Conservation (phyloP, 1,139 yeast genomes). For the Magnusiomyces suaveolens region DNA sequence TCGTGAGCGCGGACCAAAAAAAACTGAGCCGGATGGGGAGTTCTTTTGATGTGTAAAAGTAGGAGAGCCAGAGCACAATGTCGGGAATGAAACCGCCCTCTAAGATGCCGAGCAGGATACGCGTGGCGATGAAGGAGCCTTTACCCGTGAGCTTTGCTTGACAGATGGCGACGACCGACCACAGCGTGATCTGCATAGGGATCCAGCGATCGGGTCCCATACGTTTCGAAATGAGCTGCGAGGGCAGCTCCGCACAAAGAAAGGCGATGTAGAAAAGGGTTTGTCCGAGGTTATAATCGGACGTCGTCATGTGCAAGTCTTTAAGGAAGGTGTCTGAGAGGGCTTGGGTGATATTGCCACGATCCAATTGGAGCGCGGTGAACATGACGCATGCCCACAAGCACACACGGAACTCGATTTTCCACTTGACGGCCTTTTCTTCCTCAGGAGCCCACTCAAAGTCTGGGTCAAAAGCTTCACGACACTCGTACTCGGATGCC, state of each 20-base stretch:
- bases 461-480: constrained; percentile 67
- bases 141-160: constrained; percentile 35
- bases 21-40: constrained; percentile 40
- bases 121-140: constrained; percentile 34
- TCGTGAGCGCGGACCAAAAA: constrained; percentile 32
- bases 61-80: constrained; percentile 41
- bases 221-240: constrained; percentile 42
- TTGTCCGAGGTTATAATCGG: constrained; percentile 42
- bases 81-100: constrained; percentile 51
- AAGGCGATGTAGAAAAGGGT: constrained; percentile 39
- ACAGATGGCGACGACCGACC: constrained; percentile 42
- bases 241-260: constrained; percentile 42
- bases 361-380: constrained; percentile 42
- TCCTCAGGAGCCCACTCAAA: constrained; percentile 69
- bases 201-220: constrained; percentile 47
- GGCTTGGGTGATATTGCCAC: constrained; percentile 43
- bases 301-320: constrained; percentile 38
- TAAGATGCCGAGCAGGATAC: constrained; percentile 39
- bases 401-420: constrained; percentile 36
- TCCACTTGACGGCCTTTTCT: constrained; percentile 39
- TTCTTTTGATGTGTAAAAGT: constrained; percentile 43
- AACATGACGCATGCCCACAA: constrained; percentile 37
- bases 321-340: constrained; percentile 40
- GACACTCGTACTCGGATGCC: constrained; percentile 54
- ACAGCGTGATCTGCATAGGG: constrained; percentile 41